Evolutionary conservation across 352 stramenopile species (phyloP), one percentile per base, ranked within the genome.

Genomic region (Phytophthora quininea): DNA sequence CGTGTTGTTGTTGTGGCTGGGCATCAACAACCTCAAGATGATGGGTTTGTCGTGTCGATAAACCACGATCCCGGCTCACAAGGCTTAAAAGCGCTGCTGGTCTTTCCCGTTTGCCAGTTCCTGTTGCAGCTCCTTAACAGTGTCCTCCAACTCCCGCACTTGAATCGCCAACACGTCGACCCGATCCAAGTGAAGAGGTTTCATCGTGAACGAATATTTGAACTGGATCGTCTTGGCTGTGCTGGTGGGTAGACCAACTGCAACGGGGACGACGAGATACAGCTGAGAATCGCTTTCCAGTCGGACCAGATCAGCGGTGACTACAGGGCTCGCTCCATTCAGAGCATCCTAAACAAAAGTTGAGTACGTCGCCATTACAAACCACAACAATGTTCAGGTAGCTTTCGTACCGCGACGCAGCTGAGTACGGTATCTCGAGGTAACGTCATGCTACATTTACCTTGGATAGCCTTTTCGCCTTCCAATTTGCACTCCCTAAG

Each of bases 401-500:
- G 8, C 8, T 32, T 49, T 24, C 24, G 37, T 52, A 61, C 54
- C 54, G 38, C 32, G 11, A 60, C n/a, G 10, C 12, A 60, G 29
- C 9, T 33, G 40, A 53, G 42, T 43, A 60, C 7, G 3, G 10
- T 42, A 43, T 60, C 42, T 51, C 54, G 54, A 45, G 42, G 54
- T 4, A 60, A 33, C 42, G 19, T n/a, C 54, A 24, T 45, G 15
- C 42, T 29, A 19, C 0, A 42, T 42, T n/a, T 60, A 43, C 15
- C 45, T 30, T 3, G 40, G 12, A 29, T 45, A 29, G 24, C 43
- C 54, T 30, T 43, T 27, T 6, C 42, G 24, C 43, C 54, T 30
- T 43, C 38, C 12, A 60, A 14, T 27, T 52, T 52, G 42, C 54
- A 60, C 47, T 52, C 54, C 54, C 54, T 60, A 47, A 4, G 27